Conservation (phyloP, 1,284 basidiomycete genomes). For the Clitocybe nebularis region DNA sequence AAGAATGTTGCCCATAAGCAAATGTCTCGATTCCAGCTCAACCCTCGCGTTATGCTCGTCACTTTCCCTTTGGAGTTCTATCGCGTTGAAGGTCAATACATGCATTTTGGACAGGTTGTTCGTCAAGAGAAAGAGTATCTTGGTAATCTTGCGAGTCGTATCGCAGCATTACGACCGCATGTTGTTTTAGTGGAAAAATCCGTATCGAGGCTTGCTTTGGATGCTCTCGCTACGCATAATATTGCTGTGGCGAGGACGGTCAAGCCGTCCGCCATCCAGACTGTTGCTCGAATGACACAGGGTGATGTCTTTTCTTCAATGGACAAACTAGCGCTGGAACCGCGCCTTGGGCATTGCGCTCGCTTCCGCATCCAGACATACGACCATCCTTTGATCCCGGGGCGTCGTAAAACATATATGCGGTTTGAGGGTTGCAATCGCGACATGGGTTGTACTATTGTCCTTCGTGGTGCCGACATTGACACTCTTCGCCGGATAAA, state of each 20-base stretch:
- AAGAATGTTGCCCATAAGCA: slow-evolving; percentile 97
- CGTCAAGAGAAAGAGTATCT: slow-evolving; percentile 96
- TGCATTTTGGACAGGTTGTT: slow-evolving; percentile 90
- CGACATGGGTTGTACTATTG: slow-evolving; percentile 92
- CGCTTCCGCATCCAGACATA: slow-evolving; percentile 90
- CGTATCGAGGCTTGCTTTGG: slow-evolving; percentile 89
- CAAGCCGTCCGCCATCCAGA: slow-evolving; percentile 83
- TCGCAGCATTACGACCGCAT: slow-evolving; percentile 89
- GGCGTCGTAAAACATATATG: slow-evolving; percentile 92
- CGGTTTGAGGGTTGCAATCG: slow-evolving; percentile 93
- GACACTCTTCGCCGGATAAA: slow-evolving; percentile 83
- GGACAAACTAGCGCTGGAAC: slow-evolving; percentile 90
- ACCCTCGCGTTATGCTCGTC: slow-evolving; percentile 93
- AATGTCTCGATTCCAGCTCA: slow-evolving; percentile 67
- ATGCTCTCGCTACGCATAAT: slow-evolving; percentile 83
- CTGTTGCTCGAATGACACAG: slow-evolving; percentile 91
- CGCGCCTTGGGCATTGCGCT: slow-evolving; percentile 87
- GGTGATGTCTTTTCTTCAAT: slow-evolving; percentile 94
- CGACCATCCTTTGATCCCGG: slow-evolving; percentile 89
- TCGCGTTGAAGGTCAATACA: slow-evolving; percentile 90
- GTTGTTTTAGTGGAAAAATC: slow-evolving; percentile 91
- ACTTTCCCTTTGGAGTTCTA: slow-evolving; percentile 96
- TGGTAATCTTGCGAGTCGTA: slow-evolving; percentile 83
- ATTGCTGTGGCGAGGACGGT: slow-evolving; percentile 91
- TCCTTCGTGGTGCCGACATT: slow-evolving; percentile 86